phyloP scores from a whole-genome alignment of 371 early-diverging fungal genomes.

The Mortierella sp. region DNA sequence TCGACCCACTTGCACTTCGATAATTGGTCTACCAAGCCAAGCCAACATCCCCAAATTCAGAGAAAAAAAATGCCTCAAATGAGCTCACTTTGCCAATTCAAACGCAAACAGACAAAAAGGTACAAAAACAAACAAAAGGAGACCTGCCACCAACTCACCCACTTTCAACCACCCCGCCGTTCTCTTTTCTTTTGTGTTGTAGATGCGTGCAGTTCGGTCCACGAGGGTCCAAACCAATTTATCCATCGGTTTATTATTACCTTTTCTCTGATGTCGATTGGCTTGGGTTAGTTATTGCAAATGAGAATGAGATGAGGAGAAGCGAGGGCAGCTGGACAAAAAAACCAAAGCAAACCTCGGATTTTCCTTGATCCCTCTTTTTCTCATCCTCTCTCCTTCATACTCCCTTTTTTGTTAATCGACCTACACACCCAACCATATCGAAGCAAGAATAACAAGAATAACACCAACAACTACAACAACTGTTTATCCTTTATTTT shows the following conservation, averaged over 20 bases:
- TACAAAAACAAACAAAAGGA: neutral
- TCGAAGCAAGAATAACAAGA: no score
- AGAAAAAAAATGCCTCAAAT: constrained; percentile 7
- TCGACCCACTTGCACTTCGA: constrained; percentile 6
- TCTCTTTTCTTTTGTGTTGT: neutral
- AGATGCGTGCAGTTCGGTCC: neutral
- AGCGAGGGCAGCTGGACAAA: constrained; percentile 2
- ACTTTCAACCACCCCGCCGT: neutral
- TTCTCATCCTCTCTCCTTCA: no score
- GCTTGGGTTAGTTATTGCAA: neutral
- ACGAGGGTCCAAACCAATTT: neutral
- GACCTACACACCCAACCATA: no score
- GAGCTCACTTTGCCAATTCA: constrained; percentile 7
- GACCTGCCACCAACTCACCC: neutral
- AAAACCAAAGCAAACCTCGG: no score
- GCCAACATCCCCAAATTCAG: neutral
- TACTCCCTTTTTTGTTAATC: no score
- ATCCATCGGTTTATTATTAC: neutral
- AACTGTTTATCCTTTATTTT: no score
- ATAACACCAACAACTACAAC: no score
- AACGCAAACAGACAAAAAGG: neutral
- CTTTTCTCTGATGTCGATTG: neutral
- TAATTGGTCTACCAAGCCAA: neutral
- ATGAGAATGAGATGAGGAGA: neutral
- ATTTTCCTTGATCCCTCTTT: no score